Percentiles rank a stretch among this genome's conserved stretches.
These are phyloP conservation scores for Pyrenophora tritici-repentis DNA, from an alignment of 2,329 filamentous ascomycete genomes.

Conservation along the genomic window DNA sequence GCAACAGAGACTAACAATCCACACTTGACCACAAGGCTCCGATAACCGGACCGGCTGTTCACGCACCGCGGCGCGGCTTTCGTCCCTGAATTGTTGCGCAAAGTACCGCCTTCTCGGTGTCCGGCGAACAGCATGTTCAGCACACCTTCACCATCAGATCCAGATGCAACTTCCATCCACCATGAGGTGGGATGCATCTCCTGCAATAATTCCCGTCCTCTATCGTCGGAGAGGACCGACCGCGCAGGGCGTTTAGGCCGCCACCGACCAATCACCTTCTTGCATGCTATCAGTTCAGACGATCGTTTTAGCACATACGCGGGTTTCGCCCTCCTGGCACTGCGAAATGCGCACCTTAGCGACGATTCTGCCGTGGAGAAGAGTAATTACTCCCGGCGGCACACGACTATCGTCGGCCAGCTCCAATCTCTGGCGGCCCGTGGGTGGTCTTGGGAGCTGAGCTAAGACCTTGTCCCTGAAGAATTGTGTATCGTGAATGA, in stretches of 20 bases:
- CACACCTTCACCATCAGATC: slow-evolving; percentile 10
- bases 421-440: slow-evolving; percentile 31
- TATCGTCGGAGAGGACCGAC: slow-evolving; percentile 40
- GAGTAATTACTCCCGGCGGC: slow-evolving; percentile 27
- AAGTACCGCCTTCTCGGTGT: slow-evolving; percentile 29
- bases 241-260: slow-evolving; percentile 26
- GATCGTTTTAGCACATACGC: slow-evolving; percentile 36
- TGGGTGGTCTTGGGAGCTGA: slow-evolving; percentile 19
- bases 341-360: slow-evolving; percentile 23
- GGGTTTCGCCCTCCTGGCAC: slow-evolving; percentile 22
- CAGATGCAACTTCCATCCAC: slow-evolving; percentile 10
- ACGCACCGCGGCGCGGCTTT: neutral
- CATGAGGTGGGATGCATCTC: slow-evolving; percentile 28
- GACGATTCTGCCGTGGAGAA: slow-evolving; percentile 31
- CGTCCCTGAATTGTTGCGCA: slow-evolving; percentile 2
- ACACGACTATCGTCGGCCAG: slow-evolving; percentile 37
- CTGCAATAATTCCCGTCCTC: slow-evolving; percentile 6
- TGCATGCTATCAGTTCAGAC: slow-evolving; percentile 33
- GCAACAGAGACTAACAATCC: neutral
- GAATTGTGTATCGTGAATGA: slow-evolving; percentile 39
- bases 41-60: neutral
- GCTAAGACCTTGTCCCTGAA: slow-evolving; percentile 24
- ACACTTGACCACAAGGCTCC: neutral
- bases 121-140: slow-evolving; percentile 28
- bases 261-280: slow-evolving; percentile 31